A percentile compares a stretch with the other conserved stretches of the same genome.
These are phyloP conservation scores for Ustilaginoidea virens DNA, from an alignment of 2,329 filamentous ascomycete species.

Conservation along the genomic window DNA sequence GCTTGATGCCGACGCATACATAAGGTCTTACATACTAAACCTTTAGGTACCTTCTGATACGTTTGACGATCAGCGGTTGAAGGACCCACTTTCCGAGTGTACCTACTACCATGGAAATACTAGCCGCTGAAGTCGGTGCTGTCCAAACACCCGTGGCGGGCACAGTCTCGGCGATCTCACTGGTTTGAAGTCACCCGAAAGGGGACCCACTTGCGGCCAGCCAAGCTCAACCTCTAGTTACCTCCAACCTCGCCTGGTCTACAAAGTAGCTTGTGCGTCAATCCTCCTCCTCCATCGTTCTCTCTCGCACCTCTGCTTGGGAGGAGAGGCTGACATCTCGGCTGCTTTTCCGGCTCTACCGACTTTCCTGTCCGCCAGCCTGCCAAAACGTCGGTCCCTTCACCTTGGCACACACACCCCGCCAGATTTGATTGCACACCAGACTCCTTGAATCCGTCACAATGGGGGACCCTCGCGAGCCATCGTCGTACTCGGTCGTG, in stretches of 20 bases:
- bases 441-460: conserved; percentile 9
- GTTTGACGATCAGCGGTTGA: too few relatives aligned
- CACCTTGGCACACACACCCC: conserved; percentile 2
- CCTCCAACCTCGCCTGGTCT: conserved; percentile 20
- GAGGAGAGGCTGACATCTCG: not conserved
- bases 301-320: not conserved
- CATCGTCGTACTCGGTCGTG: conserved; percentile 43
- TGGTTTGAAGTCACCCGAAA: conserved; percentile 6
- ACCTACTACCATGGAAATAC: too few relatives aligned
- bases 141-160: not conserved
- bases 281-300: conserved; percentile 4
- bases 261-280: conserved; percentile 6
- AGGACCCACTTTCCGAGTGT: too few relatives aligned
- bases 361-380: too few relatives aligned
- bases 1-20: too few relatives aligned
- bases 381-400: not conserved
- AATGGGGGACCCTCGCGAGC: conserved; percentile 42
- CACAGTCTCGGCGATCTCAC: conserved; percentile 5
- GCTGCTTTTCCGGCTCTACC: not conserved
- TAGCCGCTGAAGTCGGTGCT: not conserved
- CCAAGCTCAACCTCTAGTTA: conserved; percentile 22
- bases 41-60: too few relatives aligned
- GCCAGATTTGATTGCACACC: too few relatives aligned
- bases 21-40: too few relatives aligned
- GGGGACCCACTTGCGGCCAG: conserved; percentile 17